phyloP scores from a whole-genome alignment of 176 grass and related monocot genomes.

The Hsuehochloa calcarea region DNA sequence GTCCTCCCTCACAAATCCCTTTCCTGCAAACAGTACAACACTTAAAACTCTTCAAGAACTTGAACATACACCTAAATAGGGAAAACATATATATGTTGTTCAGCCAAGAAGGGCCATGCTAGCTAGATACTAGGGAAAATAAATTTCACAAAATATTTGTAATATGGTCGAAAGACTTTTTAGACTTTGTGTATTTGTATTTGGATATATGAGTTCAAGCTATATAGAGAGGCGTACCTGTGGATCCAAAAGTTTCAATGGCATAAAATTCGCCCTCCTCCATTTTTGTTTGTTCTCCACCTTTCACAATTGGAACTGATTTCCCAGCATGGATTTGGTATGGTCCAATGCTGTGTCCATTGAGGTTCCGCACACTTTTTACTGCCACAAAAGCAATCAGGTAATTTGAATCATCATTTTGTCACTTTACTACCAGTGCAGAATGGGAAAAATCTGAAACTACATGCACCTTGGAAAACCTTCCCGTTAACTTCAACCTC shows the following conservation, averaged over 20 bases:
- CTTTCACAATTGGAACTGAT: constrained; percentile 95
- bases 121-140: background rate
- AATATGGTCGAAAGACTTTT: background rate
- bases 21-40: constrained; percentile 46
- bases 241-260: constrained; percentile 97
- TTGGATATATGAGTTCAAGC: background rate
- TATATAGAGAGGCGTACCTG: constrained; percentile 45
- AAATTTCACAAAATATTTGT: background rate
- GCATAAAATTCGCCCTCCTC: constrained; percentile 98
- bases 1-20: constrained; percentile 88
- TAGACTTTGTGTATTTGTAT: background rate
- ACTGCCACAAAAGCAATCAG: constrained; percentile 47
- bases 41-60: background rate
- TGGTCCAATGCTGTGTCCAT: constrained; percentile 96
- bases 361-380: constrained; percentile 93
- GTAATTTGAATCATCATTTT: background rate
- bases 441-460: background rate
- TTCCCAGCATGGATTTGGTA: constrained; percentile 98
- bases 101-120: background rate
- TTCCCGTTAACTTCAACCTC: constrained; percentile 99
- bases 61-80: background rate
- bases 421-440: background rate
- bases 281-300: constrained; percentile 97
- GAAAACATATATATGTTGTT: background rate
- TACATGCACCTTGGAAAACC: constrained; percentile 76